These are phyloP conservation scores for Boechera divaricarpa DNA, from an alignment of 345 rosid genomes.

Conservation along the genomic window DNA sequence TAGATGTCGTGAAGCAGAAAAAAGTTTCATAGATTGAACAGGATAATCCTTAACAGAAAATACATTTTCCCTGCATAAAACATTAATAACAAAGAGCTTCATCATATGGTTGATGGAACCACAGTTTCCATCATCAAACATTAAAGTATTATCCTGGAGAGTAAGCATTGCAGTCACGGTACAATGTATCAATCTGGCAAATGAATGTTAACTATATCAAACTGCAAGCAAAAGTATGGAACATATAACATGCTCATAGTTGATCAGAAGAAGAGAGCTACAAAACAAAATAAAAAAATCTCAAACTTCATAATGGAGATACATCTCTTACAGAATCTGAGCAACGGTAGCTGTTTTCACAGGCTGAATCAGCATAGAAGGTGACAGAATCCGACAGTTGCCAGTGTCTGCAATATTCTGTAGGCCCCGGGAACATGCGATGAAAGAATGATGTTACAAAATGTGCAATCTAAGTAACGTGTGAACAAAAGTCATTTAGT, in stretches of 20 bases:
- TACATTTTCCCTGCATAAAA: slow-evolving; percentile 54
- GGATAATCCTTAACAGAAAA: slow-evolving; percentile 63
- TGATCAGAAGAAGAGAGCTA: slow-evolving; percentile 3
- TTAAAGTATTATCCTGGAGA: slow-evolving; percentile 27
- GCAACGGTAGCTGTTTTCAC: slow-evolving; percentile 56
- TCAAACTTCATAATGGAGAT: slow-evolving; percentile 20
- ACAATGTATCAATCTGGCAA: neutral
- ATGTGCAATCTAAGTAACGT: slow-evolving; percentile 18
- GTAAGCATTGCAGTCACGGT: slow-evolving; percentile 3
- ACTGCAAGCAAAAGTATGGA: slow-evolving; percentile 13
- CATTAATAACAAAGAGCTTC: neutral
- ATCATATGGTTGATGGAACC: neutral
- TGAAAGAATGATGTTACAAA: slow-evolving; percentile 36
- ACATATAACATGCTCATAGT: slow-evolving; percentile 11
- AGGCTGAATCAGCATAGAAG: slow-evolving; percentile 66
- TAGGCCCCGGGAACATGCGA: slow-evolving; percentile 37
- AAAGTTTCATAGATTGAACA: slow-evolving; percentile 55
- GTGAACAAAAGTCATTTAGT: slow-evolving; percentile 14
- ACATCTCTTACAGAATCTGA: slow-evolving; percentile 66
- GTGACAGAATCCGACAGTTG: slow-evolving; percentile 51
- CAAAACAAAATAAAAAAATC: slow-evolving; percentile 3
- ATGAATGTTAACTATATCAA: slow-evolving; percentile 19
- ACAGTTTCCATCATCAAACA: slow-evolving; percentile 25
- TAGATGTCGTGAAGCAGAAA: slow-evolving; percentile 58
- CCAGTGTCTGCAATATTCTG: slow-evolving; percentile 56